Percentiles rank a stretch among this genome's conserved stretches.
Evolutionary conservation across 176 grass and related monocot species (phyloP).

Genomic region (Paspalum notatum): DNA sequence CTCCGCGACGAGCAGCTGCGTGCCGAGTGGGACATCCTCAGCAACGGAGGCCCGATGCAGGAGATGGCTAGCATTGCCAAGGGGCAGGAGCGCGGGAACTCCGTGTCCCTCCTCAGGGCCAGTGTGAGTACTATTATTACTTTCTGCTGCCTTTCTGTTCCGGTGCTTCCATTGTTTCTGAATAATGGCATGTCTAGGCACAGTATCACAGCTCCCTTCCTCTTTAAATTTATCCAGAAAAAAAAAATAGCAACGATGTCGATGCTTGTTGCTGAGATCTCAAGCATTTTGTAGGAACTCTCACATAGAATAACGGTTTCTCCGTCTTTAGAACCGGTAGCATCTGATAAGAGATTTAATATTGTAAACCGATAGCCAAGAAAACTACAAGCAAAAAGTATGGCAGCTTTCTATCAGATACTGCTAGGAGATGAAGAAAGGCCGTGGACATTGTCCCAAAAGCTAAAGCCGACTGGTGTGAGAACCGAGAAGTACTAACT

Average conservation of each 20-base stretch:
- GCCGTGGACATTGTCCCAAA: slow-evolving; percentile 33
- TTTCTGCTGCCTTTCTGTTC: background rate
- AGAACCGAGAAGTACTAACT: slow-evolving; percentile 38
- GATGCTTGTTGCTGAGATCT: background rate
- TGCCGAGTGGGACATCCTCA: slow-evolving; percentile 86
- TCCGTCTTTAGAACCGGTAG: background rate
- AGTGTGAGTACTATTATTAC: slow-evolving; percentile 60
- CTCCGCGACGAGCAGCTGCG: slow-evolving; percentile 71
- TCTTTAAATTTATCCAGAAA: background rate
- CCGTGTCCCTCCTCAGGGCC: slow-evolving; percentile 84
- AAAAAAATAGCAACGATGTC: background rate
- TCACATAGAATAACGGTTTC: slow-evolving; percentile 28
- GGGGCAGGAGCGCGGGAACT: slow-evolving; percentile 82
- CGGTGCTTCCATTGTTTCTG: slow-evolving; percentile 1
- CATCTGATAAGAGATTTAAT: background rate
- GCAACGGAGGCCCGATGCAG: slow-evolving; percentile 94
- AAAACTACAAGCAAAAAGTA: slow-evolving; percentile 45
- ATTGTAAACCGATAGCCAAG: slow-evolving; percentile 21
- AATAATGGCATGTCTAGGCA: background rate
- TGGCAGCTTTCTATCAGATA: slow-evolving; percentile 43
- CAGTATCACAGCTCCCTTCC: slow-evolving; percentile 5
- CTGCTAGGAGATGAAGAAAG: slow-evolving; percentile 24
- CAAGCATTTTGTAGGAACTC: background rate
- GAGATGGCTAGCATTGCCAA: slow-evolving; percentile 90
- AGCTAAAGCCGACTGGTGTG: slow-evolving; percentile 40